These are phyloP conservation scores for Pseudozyma sp. DNA, from an alignment of 1,284 basidiomycete genomes.

Conservation along the genomic window DNA sequence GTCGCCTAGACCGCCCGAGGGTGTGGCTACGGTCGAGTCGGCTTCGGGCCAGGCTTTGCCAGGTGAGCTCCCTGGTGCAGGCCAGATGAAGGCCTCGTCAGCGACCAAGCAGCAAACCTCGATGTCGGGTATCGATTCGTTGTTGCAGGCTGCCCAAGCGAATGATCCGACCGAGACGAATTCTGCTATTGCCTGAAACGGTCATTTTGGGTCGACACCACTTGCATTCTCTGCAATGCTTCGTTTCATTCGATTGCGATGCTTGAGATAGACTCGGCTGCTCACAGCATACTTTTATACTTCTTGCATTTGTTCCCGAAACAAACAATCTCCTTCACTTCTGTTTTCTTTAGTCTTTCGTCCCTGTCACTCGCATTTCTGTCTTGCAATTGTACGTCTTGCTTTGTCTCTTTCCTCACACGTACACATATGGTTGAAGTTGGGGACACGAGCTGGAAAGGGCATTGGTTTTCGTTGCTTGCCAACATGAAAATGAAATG, in stretches of 20 bases:
- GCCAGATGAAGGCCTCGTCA: slow-evolving; percentile 42
- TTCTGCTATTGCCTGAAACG: slow-evolving; percentile 36
- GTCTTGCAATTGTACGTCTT: too few species aligned
- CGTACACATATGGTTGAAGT: too few species aligned
- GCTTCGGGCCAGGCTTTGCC: slow-evolving; percentile 37
- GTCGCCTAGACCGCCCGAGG: slow-evolving; percentile 27
- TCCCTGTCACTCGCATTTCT: too few species aligned
- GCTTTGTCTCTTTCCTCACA: too few species aligned
- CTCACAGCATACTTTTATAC: too few species aligned
- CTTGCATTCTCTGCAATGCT: background rate
- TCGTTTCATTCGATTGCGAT: background rate
- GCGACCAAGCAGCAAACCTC: slow-evolving; percentile 46
- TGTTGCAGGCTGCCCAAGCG: slow-evolving; percentile 29
- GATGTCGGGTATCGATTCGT: slow-evolving; percentile 38
- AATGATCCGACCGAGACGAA: slow-evolving; percentile 33
- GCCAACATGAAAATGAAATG: too few species aligned
- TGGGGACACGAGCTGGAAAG: too few species aligned
- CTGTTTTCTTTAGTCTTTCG: too few species aligned
- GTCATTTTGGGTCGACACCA: too few species aligned
- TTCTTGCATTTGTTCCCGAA: too few species aligned
- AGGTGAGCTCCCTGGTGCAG: slow-evolving; percentile 30
- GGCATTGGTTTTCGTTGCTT: too few species aligned
- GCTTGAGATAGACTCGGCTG: background rate
- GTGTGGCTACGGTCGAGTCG: slow-evolving; percentile 21
- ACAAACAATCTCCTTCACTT: too few species aligned